Evolutionary conservation across 768 basidiomycete species (phyloP).

Genomic region (Leccinum barrowsii): DNA sequence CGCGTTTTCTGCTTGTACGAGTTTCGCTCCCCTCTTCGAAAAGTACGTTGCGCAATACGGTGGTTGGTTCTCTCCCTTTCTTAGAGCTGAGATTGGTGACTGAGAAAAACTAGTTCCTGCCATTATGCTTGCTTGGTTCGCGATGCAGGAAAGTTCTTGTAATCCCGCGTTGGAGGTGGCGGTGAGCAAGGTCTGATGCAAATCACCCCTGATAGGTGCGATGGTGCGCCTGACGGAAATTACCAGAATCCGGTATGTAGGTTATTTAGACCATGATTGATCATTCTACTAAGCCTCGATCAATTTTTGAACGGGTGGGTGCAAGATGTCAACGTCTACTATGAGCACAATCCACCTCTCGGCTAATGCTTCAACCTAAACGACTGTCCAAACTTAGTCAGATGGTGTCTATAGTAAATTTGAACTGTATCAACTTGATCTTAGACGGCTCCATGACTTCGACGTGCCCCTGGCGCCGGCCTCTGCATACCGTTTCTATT

Average conservation of each 20-base stretch:
- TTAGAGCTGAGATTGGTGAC: not conserved
- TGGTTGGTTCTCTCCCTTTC: conserved; percentile 29
- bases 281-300: conserved; percentile 46
- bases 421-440: not conserved
- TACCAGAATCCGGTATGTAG: conserved; percentile 37
- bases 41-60: conserved; percentile 47
- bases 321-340: conserved; percentile 56
- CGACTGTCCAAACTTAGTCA: conserved; percentile 23
- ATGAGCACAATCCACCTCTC: conserved; percentile 38
- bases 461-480: no score
- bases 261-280: not conserved
- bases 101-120: conserved; percentile 48
- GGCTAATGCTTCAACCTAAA: conserved; percentile 70
- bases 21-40: conserved; percentile 53
- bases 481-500: not conserved
- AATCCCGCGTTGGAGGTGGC: conserved; percentile 64
- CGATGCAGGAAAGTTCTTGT: conserved; percentile 86
- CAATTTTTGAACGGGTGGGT: conserved; percentile 75
- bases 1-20: conserved; percentile 59
- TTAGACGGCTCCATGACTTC: not conserved
- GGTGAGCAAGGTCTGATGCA: conserved; percentile 91
- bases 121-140: conserved; percentile 80
- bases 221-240: conserved; percentile 43
- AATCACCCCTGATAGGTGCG: conserved; percentile 75
- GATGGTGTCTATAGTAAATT: not conserved